Evolutionary conservation across 202 grass and related monocot genomes (phyloP), one percentile per base, ranked within the genome.

Genomic region (Schoenoplectus triqueter): DNA sequence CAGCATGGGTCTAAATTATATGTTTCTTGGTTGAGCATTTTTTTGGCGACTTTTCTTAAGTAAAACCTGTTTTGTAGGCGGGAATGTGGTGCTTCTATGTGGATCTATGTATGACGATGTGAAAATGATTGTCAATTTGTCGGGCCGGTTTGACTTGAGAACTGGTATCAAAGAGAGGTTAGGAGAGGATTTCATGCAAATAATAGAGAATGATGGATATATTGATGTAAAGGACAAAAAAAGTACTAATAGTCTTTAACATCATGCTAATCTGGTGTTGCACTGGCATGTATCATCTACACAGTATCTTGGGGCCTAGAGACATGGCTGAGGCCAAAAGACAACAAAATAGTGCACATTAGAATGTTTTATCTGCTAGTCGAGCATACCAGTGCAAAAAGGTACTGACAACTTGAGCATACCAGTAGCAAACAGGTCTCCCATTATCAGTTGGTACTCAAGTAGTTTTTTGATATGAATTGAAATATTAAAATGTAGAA

Each of bases 61-160:
- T 56, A 2, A 39, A 83, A 17, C 40, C 21, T 56, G 17, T 7
- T 61, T 84, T 88, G 20, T 84, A 98, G 95, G 95, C 69, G 95
- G 95, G 77, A 75, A 89, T 92, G 89, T 92, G 55, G 92, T 95
- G 84, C 87, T 98, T 84, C 73, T 98, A 22, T 98, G 95, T 89
- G 92, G 92, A 48, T 98, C 95, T 66, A 85, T 89, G 21, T 92
- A 95, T 55, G 80, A 73, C 3, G 87, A 95, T 89, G 88, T 95
- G 3, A 73, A 48, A 70, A 87, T 91, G 81, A 84, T 95, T 44
- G 48, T 98, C 76, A 98, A 95, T 88, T 31, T 93, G 52, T 95
- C 92, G 18, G 91, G 95, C n/a, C 92, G 92, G 73, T 98, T 95
- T 85, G 55, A 91, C 90, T 92, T 98, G 83, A 80, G 89, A 84